Evolutionary conservation across 305 asterid genomes (phyloP), one percentile per base, ranked within the genome.

Genomic region (Solanum aculeatissimum): DNA sequence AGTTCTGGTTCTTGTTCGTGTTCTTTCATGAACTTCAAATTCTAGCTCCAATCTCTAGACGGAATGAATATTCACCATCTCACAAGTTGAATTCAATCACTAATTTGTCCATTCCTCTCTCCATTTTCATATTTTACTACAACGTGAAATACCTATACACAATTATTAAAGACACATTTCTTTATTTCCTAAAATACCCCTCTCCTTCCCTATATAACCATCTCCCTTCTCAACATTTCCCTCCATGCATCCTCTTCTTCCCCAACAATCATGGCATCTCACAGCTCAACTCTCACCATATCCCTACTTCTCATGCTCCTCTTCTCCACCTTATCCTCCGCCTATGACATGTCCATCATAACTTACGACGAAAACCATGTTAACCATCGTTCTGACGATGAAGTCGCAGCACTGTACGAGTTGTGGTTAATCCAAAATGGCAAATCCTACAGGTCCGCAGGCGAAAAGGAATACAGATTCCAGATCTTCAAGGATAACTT

Each of bases 401-500:
- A 93, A 85, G 87, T 93, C 80, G 15, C 35, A 86, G 77, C 91
- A 79, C 6, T 90, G 91, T 90, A 90, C 94, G 98, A 95, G 86
- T 87, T 94, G 86, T 95, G 98, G 98, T 79, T 93, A 63, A 91
- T 90, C 23, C 60, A 91, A 84, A 96, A 95, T 85, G 93, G 93
- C 2, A 94, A 92, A 86, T 82, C 93, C 0, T 92, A 93, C 88
- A 94, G 93, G 88, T 95, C 89, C 3, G 81, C 94, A 23, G 97
- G 97, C 2, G 97, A 95, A 89, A 94, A 92, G 84, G 97, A 93
- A 13, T 88, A 54, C 89, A 80, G 97, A 87, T 92, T 95, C 75
- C 85, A 90, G 88, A 92, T 95, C 51, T 95, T 95, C 60, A 94
- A 92, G 92, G 99, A 93, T 23, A 95, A 95, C 82, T 81, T 91